A percentile compares a stretch with the other conserved stretches of the same genome.
Evolutionary conservation across 1,284 basidiomycete genomes (phyloP).

Genomic region (Cutaneotrichosporon arboriforme): DNA sequence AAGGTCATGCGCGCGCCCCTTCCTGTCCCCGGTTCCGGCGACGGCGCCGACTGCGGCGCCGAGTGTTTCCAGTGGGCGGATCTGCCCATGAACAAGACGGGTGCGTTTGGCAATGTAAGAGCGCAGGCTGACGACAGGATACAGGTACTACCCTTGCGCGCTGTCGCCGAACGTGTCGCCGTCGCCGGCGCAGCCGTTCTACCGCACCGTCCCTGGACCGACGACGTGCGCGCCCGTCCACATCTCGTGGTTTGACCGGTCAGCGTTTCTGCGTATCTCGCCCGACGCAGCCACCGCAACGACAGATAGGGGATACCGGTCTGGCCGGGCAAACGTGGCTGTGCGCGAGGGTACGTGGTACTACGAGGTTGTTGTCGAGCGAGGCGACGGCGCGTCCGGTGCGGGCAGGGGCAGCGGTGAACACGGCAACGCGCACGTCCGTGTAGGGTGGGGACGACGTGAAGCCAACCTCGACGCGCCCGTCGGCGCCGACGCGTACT

Average conservation of each 20-base stretch:
- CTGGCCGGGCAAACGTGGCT: slow-evolving; percentile 81
- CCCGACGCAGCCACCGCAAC: slow-evolving; percentile 70
- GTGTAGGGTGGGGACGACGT: slow-evolving; percentile 84
- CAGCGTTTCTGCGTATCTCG: slow-evolving; percentile 63
- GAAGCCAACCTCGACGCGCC: slow-evolving; percentile 91
- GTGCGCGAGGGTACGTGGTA: slow-evolving; percentile 91
- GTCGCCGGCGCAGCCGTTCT: slow-evolving; percentile 35
- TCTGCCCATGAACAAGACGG: slow-evolving; percentile 43
- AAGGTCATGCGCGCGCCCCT: slow-evolving; percentile 17
- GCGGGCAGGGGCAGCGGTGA: slow-evolving; percentile 48
- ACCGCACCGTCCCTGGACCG: slow-evolving; percentile 40
- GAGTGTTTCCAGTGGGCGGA: slow-evolving; percentile 46
- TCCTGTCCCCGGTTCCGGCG: slow-evolving; percentile 33
- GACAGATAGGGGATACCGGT: slow-evolving; percentile 84
- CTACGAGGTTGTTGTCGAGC: slow-evolving; percentile 76
- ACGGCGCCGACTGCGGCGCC: slow-evolving; percentile 34
- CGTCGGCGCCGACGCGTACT: slow-evolving; percentile 88
- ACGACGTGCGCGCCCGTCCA: slow-evolving; percentile 38
- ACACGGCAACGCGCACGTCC: slow-evolving; percentile 59
- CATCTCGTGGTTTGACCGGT: slow-evolving; percentile 52
- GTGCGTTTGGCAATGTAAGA: slow-evolving; percentile 15
- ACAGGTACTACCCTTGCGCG: slow-evolving; percentile 49
- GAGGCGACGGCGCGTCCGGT: slow-evolving; percentile 55
- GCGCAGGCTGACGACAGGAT: slow-evolving; percentile 24
- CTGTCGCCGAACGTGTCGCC: slow-evolving; percentile 42